Conservation (phyloP, 306 rosid genomes). For the Prosopis cineraria region DNA sequence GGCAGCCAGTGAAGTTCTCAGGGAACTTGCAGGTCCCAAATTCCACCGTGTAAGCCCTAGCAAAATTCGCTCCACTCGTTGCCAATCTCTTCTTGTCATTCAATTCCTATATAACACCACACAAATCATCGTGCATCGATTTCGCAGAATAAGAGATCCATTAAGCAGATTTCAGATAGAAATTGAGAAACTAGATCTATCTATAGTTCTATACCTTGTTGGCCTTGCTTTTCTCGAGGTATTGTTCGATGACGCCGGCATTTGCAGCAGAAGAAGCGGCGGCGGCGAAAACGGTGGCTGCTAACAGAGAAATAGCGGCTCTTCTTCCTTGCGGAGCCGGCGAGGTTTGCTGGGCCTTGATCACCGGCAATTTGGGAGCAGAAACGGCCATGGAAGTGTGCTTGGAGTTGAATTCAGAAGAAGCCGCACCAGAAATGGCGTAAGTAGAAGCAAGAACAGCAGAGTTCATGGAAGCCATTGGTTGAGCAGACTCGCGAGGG, state of each 20-base stretch:
- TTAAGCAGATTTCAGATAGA: neutral
- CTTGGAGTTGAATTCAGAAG: constrained; percentile 54
- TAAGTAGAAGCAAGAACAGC: constrained; percentile 75
- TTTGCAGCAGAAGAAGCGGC: constrained; percentile 52
- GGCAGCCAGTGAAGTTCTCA: constrained; percentile 99
- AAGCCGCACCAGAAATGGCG: constrained; percentile 60
- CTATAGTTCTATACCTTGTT: constrained; percentile 76
- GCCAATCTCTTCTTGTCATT: constrained; percentile 96
- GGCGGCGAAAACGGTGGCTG: constrained; percentile 65
- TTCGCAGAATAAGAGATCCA: neutral
- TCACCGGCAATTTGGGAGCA: constrained; percentile 47
- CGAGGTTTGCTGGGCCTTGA: constrained; percentile 65
- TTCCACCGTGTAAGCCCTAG: constrained; percentile 93
- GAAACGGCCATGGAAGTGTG: constrained; percentile 39
- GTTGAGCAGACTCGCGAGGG: neutral
- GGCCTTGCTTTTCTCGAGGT: constrained; percentile 86
- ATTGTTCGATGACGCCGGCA: constrained; percentile 83
- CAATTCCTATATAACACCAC: constrained; percentile 55
- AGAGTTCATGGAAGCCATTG: constrained; percentile 86
- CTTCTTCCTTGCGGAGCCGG: constrained; percentile 64
- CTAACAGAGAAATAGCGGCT: constrained; percentile 62
- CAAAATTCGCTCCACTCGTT: constrained; percentile 93
- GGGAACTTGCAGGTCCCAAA: constrained; percentile 99
- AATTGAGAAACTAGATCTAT: neutral
- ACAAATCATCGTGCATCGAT: neutral